Base-by-base conservation (phyloP, 345 rosid genomes). In the Salix brachista region DNA sequence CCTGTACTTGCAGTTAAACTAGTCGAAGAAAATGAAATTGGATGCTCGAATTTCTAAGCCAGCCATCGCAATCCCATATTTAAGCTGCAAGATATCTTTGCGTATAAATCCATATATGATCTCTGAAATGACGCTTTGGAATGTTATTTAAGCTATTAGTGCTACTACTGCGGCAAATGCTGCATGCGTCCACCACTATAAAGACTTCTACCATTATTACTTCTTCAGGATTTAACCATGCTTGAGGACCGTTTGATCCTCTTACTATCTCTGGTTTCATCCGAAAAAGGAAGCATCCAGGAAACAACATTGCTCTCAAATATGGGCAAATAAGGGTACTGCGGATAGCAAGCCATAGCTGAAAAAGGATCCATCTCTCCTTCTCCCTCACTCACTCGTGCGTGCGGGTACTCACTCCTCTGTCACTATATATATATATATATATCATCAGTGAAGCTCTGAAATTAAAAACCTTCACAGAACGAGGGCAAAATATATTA, bases 51-150 rank as follows among this genome's bases (percentile, higher is more conserved):
- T 69, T 69, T 44, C 37, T 28, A 14, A 46, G 34, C 8, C 34
- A 25, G 4, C 28, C 26, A 46, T 46, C 32, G 48, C 73, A 26
- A 70, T 50, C 4, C 26, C 19, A 16, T 9, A 18, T 48, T 21
- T 34, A 34, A 34, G 81, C 88, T 0, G 83, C 89, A 2, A 72
- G 86, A 76, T 82, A 91, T 42, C 83, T 75, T 50, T 73, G 79
- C 3, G 68, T 80, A 46, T 84, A 87, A 42, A 79, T 80, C 87
- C 81, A 64, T 36, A 89, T 69, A 73, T 89, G 90, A 75, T 89
- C 89, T 65, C 91, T 65, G 80, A 90, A 84, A 23, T 81, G 85
- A 8, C 69, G 81, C 75, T 66, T 80, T 12, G 79, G 65, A 65
- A 75, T 37, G 72, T 79, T 81, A 41, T 36, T 80, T 50, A 84